A percentile compares a stretch with the other conserved stretches of the same genome.
Evolutionary conservation across 352 stramenopile genomes (phyloP).

Genomic region (Phytophthora agathidicida): DNA sequence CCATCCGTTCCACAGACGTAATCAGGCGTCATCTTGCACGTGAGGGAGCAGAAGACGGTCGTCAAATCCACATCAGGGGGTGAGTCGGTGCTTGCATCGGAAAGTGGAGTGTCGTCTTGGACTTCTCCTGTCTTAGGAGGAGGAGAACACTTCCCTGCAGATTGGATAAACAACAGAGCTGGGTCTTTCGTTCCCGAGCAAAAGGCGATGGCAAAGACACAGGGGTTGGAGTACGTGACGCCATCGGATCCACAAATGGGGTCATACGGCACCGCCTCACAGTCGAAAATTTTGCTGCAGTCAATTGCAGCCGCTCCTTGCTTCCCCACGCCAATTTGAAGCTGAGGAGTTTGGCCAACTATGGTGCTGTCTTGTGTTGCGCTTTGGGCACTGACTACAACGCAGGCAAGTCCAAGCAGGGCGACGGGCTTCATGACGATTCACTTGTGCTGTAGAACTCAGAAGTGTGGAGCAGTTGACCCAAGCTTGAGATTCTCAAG

Average conservation of each 20-base stretch:
- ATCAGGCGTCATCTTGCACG: slow-evolving; percentile 38
- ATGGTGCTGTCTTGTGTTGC: background rate
- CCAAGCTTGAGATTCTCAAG: background rate
- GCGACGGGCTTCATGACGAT: slow-evolving; percentile 2
- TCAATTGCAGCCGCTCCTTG: slow-evolving; percentile 16
- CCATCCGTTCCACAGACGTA: slow-evolving; percentile 58
- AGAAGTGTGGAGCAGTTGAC: too few relatives aligned
- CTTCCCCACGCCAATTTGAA: slow-evolving; percentile 8
- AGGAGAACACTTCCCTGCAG: slow-evolving; percentile 14
- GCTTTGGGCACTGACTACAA: slow-evolving; percentile 5
- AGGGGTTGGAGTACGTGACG: slow-evolving; percentile 50
- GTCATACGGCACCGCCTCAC: slow-evolving; percentile 10
- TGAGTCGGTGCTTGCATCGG: background rate
- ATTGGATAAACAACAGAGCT: slow-evolving; percentile 24
- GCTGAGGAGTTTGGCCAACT: background rate
- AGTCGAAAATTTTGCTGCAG: slow-evolving; percentile 20
- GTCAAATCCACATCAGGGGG: slow-evolving; percentile 12
- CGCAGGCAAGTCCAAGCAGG: background rate
- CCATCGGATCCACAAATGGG: slow-evolving; percentile 49
- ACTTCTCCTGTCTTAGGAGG: background rate
- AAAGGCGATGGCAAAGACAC: slow-evolving; percentile 27
- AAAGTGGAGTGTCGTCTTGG: slow-evolving; percentile 2
- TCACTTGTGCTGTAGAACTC: too few relatives aligned
- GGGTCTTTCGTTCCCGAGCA: slow-evolving; percentile 7
- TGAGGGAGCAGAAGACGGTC: slow-evolving; percentile 38